Percentiles rank a stretch among this genome's conserved stretches.
phyloP scores from a whole-genome alignment of 495 filamentous ascomycete genomes.

The Astrocystis sublimbata region DNA sequence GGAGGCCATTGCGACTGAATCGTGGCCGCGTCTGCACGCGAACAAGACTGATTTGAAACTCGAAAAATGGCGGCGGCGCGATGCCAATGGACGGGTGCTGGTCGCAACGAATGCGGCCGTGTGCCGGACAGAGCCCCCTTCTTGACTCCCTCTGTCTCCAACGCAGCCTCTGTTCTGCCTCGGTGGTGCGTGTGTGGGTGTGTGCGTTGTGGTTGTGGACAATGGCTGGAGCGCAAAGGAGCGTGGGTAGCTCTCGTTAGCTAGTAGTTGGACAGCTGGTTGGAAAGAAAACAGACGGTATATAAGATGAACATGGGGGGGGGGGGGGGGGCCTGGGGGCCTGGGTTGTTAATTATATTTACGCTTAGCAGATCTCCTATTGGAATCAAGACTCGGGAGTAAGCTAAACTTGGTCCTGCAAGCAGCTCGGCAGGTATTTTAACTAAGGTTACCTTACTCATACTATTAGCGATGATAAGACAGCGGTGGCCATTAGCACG shows the following conservation, averaged over 20 bases:
- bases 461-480: background rate
- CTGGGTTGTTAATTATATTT: constrained; percentile 3
- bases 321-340: background rate
- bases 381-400: background rate
- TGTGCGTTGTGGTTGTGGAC: too few relatives aligned
- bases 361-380: background rate
- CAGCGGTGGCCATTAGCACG: too few relatives aligned
- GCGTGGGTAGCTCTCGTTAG: too few relatives aligned
- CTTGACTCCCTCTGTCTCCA: background rate
- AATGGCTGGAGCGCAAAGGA: too few relatives aligned
- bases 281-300: background rate
- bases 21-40: constrained; percentile 3
- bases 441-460: too few relatives aligned
- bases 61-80: background rate
- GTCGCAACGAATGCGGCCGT: background rate
- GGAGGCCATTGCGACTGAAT: constrained; percentile 24
- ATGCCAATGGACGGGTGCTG: background rate
- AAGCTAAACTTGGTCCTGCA: background rate
- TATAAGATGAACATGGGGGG: background rate
- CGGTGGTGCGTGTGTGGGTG: too few relatives aligned
- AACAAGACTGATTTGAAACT: background rate
- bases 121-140: background rate
- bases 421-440: background rate
- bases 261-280: background rate
- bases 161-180: background rate